A percentile compares a stretch with the other conserved stretches of the same genome.
Conservation (phyloP, 306 rosid genomes). For the Vigna mungo region DNA sequence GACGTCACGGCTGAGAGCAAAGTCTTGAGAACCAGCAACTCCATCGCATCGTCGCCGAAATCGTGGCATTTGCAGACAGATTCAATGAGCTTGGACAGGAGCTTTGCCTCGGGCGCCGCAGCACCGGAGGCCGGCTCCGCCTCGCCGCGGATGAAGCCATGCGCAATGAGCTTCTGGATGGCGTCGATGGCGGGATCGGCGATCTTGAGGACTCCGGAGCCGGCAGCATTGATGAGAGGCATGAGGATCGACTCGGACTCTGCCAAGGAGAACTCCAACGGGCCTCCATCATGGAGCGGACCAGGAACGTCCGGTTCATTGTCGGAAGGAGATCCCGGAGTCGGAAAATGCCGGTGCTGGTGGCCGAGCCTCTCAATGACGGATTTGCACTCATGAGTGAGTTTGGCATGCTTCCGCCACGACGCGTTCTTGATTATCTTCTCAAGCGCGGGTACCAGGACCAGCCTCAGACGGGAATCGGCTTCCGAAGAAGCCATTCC, state of each 20-base stretch:
- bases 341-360: background rate
- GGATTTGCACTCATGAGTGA: conserved; percentile 92
- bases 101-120: conserved; percentile 66
- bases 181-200: conserved; percentile 99
- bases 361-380: conserved; percentile 69
- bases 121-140: conserved; percentile 76
- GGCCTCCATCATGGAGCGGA: conserved; percentile 91
- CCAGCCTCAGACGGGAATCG: conserved; percentile 97
- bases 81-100: conserved; percentile 77
- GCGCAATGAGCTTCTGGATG: conserved; percentile 87
- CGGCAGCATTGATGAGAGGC: conserved; percentile 87
- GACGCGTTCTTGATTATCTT: conserved; percentile 90
- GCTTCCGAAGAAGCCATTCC: conserved; percentile 99
- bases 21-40: conserved; percentile 80
- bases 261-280: conserved; percentile 70
- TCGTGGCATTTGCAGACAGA: conserved; percentile 92
- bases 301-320: conserved; percentile 72
- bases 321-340: conserved; percentile 54
- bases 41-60: conserved; percentile 88
- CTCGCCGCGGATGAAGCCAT: conserved; percentile 93
- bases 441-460: conserved; percentile 85
- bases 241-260: conserved; percentile 83
- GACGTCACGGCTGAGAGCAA: conserved; percentile 94
- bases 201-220: conserved; percentile 78
- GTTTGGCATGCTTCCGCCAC: conserved; percentile 94